Evolutionary conservation across 164 flowering plant genomes (phyloP).

Genomic region (Vitis rotundifolia): DNA sequence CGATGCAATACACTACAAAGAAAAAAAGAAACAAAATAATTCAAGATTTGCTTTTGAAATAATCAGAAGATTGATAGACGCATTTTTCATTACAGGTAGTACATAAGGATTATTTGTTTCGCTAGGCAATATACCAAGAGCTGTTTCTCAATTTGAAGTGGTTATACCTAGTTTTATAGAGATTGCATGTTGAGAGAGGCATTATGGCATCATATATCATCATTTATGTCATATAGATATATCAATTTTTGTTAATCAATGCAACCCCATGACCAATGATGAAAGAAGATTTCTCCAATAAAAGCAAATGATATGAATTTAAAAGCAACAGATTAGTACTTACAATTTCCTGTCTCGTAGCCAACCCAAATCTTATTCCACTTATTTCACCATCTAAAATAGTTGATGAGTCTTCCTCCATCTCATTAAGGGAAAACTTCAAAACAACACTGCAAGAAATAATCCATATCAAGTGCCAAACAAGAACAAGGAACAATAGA

Average conservation of each 20-base stretch:
- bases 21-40: neutral
- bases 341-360: slow-evolving; percentile 59
- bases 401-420: slow-evolving; percentile 39
- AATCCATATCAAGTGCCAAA: neutral
- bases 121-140: too few species aligned
- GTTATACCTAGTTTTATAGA: too few species aligned
- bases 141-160: too few species aligned
- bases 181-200: too few species aligned
- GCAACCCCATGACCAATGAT: neutral
- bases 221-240: neutral
- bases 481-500: neutral
- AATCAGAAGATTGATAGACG: neutral
- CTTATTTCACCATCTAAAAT: slow-evolving; percentile 41
- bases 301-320: neutral
- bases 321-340: slow-evolving; percentile 20
- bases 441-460: slow-evolving; percentile 4
- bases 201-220: too few species aligned
- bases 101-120: too few species aligned
- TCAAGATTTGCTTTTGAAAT: neutral
- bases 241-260: neutral
- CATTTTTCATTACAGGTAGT: neutral
- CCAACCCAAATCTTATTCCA: slow-evolving; percentile 58
- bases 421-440: slow-evolving; percentile 14
- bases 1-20: slow-evolving; percentile 65
- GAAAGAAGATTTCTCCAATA: neutral